phyloP scores from a whole-genome alignment of 768 basidiomycete genomes.

The Leccinum uliginosum region DNA sequence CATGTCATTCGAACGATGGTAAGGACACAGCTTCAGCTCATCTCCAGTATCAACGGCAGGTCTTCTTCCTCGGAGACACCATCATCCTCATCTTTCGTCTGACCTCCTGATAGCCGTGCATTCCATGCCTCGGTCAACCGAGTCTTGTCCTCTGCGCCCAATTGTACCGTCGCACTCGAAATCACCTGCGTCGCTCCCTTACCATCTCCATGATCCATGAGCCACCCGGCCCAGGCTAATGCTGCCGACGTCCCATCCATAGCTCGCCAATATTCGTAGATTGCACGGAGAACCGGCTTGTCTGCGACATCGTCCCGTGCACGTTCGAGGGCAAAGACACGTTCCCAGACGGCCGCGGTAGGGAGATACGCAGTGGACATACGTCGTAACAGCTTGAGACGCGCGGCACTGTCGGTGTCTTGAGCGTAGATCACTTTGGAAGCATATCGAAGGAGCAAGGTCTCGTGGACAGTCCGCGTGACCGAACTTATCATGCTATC shows the following conservation, averaged over 20 bases:
- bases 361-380: constrained; percentile 41
- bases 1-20: background rate
- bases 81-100: constrained; percentile 9
- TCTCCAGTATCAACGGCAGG: constrained; percentile 14
- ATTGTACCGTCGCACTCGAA: constrained; percentile 28
- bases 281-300: constrained; percentile 17
- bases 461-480: constrained; percentile 41
- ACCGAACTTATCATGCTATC: constrained; percentile 44
- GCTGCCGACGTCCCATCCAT: constrained; percentile 36
- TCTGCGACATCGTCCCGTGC: constrained; percentile 14
- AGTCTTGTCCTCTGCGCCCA: constrained; percentile 25
- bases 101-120: constrained; percentile 12
- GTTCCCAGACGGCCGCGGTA: constrained; percentile 41
- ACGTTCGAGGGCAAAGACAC: constrained; percentile 34
- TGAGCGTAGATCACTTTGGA: constrained; percentile 27
- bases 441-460: constrained; percentile 44
- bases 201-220: constrained; percentile 38
- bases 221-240: constrained; percentile 45
- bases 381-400: constrained; percentile 33
- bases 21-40: background rate
- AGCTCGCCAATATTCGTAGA: constrained; percentile 43
- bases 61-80: constrained; percentile 11
- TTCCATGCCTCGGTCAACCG: constrained; percentile 37
- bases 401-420: constrained; percentile 13
- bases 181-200: constrained; percentile 38